A percentile compares a stretch with the other conserved stretches of the same genome.
These are phyloP conservation scores for Pestalotiopsis sp. DNA, from an alignment of 2,329 filamentous ascomycete species.

Conservation along the genomic window DNA sequence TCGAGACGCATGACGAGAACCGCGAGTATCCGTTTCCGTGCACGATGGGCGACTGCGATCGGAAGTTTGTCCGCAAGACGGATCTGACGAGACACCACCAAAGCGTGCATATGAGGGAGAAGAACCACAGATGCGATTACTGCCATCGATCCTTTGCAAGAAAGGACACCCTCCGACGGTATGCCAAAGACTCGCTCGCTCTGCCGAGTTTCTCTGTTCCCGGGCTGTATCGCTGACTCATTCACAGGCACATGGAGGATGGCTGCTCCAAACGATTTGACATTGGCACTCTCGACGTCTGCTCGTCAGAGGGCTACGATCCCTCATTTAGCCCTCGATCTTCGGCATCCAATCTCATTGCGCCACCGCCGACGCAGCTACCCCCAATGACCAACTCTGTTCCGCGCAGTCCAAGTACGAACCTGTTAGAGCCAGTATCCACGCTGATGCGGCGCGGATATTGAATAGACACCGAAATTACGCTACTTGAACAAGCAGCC, in stretches of 20 bases:
- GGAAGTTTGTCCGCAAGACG: slow-evolving; percentile 79
- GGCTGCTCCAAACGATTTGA: slow-evolving; percentile 71
- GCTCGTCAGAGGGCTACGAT: slow-evolving; percentile 13
- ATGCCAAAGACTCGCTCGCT: slow-evolving; percentile 28
- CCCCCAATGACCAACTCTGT: slow-evolving; percentile 11
- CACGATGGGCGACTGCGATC: slow-evolving; percentile 62
- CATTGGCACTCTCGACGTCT: slow-evolving; percentile 50
- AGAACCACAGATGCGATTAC: slow-evolving; percentile 68
- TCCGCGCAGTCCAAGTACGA: slow-evolving; percentile 9
- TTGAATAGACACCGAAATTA: background rate
- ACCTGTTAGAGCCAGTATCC: slow-evolving; percentile 9
- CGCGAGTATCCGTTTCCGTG: slow-evolving; percentile 73
- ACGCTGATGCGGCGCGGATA: slow-evolving; percentile 8
- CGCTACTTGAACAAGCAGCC: too few species aligned
- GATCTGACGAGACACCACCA: slow-evolving; percentile 67
- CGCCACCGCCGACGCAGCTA: slow-evolving; percentile 8
- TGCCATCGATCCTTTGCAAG: slow-evolving; percentile 74
- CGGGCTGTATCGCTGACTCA: slow-evolving; percentile 9
- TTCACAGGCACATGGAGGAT: slow-evolving; percentile 71
- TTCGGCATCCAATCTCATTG: background rate
- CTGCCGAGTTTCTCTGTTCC: background rate
- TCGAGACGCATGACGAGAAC: slow-evolving; percentile 78
- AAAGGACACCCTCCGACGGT: slow-evolving; percentile 83
- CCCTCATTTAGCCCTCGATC: background rate
- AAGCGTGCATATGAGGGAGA: slow-evolving; percentile 72